Evolutionary conservation across 2,329 filamentous ascomycete species (phyloP), one percentile per base, ranked within the genome.

Genomic region (Talaromyces sp.): DNA sequence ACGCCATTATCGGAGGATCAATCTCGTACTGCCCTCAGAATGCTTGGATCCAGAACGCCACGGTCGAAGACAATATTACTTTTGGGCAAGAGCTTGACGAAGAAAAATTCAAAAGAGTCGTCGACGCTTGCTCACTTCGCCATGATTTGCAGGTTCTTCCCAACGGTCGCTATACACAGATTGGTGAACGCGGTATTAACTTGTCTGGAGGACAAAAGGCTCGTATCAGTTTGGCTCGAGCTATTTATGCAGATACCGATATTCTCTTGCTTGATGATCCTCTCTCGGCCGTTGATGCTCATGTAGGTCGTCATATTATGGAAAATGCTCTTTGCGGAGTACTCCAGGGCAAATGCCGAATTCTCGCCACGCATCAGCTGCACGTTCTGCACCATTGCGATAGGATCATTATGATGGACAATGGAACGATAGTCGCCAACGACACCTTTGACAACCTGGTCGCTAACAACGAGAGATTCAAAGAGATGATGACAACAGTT

Each of bases 371-470:
- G 0, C 93, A 97, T 76, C 93, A 97, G 75, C 85, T 97, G 16
- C 94, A 93, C 83, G 92, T 96, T 62, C 84, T 97, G 5, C 92
- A 86, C 73, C 88, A 92, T 50, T 96, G 92, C 70, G 93, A 97
- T 73, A 85, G 92, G 48, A 93, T 97, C 69, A 87, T 96, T 60
- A 93, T 91, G 90, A 92, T 97, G 85, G 90, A 96, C 63, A 87
- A 87, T 11, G 93, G 93, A 65, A 86, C 83, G 65, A 89, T 96
- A 63, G 87, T 90, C 75, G 91, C 92, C n/a, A 82, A 96, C 48
- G 92, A 93, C 69, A 96, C 92, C 0, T 96, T 93, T 71, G 85
- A 90, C 47, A 92, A 93, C 67, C 83, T 97, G 19, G 94, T 95
- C 88, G 81, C 82, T 10, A 83, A 88, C 67, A 89, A 94, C 70